A percentile compares a stretch with the other conserved stretches of the same genome.
Conservation (phyloP, 1,139 yeast species). For the Geotrichum macrosporum region DNA sequence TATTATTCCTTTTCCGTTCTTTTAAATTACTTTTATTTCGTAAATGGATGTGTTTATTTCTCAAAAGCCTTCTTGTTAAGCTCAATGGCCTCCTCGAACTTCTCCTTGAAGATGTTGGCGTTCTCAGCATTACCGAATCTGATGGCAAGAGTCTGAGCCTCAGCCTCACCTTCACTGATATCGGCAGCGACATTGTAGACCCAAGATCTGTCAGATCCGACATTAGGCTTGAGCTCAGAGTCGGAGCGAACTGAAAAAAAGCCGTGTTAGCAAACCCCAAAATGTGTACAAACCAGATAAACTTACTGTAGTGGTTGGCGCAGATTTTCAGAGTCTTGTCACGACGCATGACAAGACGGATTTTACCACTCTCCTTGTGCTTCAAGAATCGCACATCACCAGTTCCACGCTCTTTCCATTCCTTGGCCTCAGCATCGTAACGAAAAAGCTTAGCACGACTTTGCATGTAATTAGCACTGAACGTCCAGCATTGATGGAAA, state of each 20-base stretch:
- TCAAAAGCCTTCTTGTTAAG: constrained; percentile 46
- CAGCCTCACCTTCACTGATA: constrained; percentile 92
- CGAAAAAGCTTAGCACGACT: constrained; percentile 88
- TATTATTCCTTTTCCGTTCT: background rate
- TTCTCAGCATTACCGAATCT: constrained; percentile 96
- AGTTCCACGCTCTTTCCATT: constrained; percentile 99
- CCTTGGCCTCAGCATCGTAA: constrained; percentile 69
- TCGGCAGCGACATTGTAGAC: constrained; percentile 94
- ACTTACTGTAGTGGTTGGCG: constrained; percentile 75
- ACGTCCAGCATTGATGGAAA: background rate
- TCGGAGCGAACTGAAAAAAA: constrained; percentile 55
- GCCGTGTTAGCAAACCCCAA: constrained; percentile 4
- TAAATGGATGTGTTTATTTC: constrained; percentile 21
- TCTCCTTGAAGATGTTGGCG: constrained; percentile 92
- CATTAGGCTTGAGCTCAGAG: constrained; percentile 82
- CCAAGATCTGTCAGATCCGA: constrained; percentile 98
- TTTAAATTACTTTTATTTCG: background rate
- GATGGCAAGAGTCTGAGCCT: constrained; percentile 93
- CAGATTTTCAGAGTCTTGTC: constrained; percentile 97
- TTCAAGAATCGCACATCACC: constrained; percentile 95
- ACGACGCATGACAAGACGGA: constrained; percentile 94
- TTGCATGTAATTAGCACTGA: constrained; percentile 5
- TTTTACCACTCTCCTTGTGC: constrained; percentile 76
- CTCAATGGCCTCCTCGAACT: constrained; percentile 77
- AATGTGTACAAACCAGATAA: constrained; percentile 17